A percentile compares a stretch with the other conserved stretches of the same genome.
These are phyloP conservation scores for Rhodotorula kratochvilovae DNA, from an alignment of 768 basidiomycete species.

Conservation along the genomic window DNA sequence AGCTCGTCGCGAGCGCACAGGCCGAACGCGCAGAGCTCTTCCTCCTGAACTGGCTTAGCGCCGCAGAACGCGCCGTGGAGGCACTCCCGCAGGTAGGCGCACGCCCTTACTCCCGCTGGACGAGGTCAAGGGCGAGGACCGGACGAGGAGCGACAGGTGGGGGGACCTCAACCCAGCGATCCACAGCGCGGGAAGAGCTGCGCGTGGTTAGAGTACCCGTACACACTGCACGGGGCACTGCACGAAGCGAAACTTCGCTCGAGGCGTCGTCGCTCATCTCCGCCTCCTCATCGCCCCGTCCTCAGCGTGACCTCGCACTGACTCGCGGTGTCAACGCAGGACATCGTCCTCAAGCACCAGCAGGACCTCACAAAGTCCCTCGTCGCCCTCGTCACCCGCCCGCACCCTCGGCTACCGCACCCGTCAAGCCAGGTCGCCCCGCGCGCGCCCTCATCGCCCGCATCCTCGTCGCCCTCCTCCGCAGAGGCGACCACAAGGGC, in stretches of 20 bases:
- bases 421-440: constrained; percentile 82
- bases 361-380: constrained; percentile 60
- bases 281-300: too few species aligned
- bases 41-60: constrained; percentile 75
- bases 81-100: constrained; percentile 56
- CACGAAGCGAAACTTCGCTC: too few species aligned
- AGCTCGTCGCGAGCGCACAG: constrained; percentile 41
- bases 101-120: not conserved
- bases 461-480: constrained; percentile 70
- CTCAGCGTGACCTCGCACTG: too few species aligned
- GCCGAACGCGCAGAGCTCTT: constrained; percentile 77
- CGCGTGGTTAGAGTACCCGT: too few species aligned
- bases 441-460: constrained; percentile 71
- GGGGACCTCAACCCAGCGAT: not conserved
- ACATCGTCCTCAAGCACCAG: constrained; percentile 63
- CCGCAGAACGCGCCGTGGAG: constrained; percentile 59
- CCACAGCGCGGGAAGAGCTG: too few species aligned
- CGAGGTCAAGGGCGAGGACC: not conserved
- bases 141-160: not conserved
- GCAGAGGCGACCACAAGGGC: constrained; percentile 72
- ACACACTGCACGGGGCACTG: too few species aligned
- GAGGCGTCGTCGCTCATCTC: too few species aligned
- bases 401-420: constrained; percentile 50
- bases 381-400: constrained; percentile 63
- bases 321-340: constrained; percentile 50